Conservation (phyloP, 2,329 filamentous ascomycete genomes). For the Phyllosticta citriasiana region DNA sequence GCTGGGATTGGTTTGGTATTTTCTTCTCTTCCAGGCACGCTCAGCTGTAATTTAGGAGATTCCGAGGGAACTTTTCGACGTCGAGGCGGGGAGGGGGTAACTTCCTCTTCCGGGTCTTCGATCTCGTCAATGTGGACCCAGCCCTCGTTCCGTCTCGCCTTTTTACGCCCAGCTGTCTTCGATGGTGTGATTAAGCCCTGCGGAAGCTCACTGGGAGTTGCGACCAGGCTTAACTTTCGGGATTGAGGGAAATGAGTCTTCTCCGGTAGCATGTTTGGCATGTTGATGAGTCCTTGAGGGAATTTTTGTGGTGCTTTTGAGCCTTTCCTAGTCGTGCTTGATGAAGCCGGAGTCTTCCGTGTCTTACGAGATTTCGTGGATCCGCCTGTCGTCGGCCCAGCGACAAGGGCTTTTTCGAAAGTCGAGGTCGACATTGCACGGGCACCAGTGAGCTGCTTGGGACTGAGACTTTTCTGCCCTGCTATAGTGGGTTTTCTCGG, state of each 20-base stretch:
- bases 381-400: neutral
- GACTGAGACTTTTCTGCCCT: neutral
- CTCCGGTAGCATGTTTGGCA: neutral
- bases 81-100: constrained; percentile 27
- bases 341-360: neutral
- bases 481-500: neutral
- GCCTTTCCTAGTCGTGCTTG: neutral
- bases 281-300: neutral
- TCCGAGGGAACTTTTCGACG: constrained; percentile 8
- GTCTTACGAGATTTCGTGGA: neutral
- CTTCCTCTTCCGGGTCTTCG: constrained; percentile 25
- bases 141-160: neutral
- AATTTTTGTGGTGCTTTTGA: neutral
- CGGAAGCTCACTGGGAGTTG: neutral
- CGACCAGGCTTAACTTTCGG: neutral
- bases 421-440: neutral
- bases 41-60: constrained; percentile 13
- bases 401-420: neutral
- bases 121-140: constrained; percentile 30
- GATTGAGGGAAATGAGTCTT: neutral
- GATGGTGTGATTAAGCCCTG: neutral
- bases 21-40: neutral
- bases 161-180: neutral
- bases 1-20: neutral
- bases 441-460: neutral